Evolutionary conservation across 768 basidiomycete species (phyloP), one percentile per base, ranked within the genome.

Genomic region (Mycena metata): DNA sequence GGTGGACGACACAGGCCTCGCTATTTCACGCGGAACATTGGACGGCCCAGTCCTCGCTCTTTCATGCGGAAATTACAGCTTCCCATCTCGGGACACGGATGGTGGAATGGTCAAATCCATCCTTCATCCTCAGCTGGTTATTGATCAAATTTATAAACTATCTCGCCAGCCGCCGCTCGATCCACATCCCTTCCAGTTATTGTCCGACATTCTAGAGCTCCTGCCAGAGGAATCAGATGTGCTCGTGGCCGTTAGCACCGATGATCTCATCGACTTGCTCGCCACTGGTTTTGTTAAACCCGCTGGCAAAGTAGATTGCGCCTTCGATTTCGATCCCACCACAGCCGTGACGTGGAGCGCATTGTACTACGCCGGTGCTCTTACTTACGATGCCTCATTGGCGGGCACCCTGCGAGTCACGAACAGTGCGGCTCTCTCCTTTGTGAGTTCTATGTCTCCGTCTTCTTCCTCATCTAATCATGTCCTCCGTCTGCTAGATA

Each of bases 201-300:
- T 65, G 46, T 43, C 58, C 2, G 26, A 41, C 63, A n/a, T 59
- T 11, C 35, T 69, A 16, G 13, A 33, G 3, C 52, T 54, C 7
- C 21, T 64, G 33, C 58, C 63, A 5, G 30, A 45, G 45, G 33
- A 58, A 13, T 61, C 59, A 4, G 49, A 61, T 11, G 36, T 47
- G 9, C 13, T 41, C 6, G 54, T 30, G 1, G 52, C 49, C 1
- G 55, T 45, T 0, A 57, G 41, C 8, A 17, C 23, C 55, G 21
- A 58, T 5, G 46, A 21, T 9, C n/a, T 70, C 23, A 66, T 70
- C 17, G 64, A 63, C 16, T 43, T 70, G 26, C 57, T 69, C 24
- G 63, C 68, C 39, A 36, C 64, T 2, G 60, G 64, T 15, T 24
- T 33, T 17, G 49, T 65, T 4, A 39, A 64, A 17, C 26, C 56